Evolutionary conservation across 331 rosid species (phyloP).

Genomic region (Acacia pycnantha): DNA sequence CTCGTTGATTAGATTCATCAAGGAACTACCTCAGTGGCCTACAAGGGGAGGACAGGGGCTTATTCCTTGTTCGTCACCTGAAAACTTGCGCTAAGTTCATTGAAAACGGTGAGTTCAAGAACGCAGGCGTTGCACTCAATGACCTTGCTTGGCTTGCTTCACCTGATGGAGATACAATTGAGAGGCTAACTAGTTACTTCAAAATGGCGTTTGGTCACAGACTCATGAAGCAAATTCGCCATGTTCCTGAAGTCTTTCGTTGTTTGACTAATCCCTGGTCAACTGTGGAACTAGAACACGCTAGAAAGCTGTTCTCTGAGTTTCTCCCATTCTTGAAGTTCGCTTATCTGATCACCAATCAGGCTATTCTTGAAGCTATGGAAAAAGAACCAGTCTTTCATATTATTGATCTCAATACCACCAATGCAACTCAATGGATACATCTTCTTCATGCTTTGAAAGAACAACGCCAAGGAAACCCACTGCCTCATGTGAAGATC

Average conservation of each 20-base stretch:
- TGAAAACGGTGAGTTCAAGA: constrained; percentile 37
- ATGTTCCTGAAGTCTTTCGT: constrained; percentile 44
- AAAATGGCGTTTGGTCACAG: constrained; percentile 48
- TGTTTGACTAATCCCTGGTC: constrained; percentile 44
- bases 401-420: constrained; percentile 61
- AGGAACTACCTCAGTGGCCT: constrained; percentile 19
- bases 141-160: constrained; percentile 51
- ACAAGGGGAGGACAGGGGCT: constrained; percentile 41
- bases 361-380: constrained; percentile 62
- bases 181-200: constrained; percentile 58
- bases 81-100: constrained; percentile 42
- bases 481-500: constrained; percentile 47
- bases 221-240: constrained; percentile 40
- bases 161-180: constrained; percentile 61
- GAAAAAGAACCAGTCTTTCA: constrained; percentile 50
- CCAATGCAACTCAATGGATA: constrained; percentile 55
- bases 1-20: not conserved
- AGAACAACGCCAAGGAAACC: constrained; percentile 39
- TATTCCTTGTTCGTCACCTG: constrained; percentile 39
- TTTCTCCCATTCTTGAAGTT: constrained; percentile 60
- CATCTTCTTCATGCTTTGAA: constrained; percentile 47
- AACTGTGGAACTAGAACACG: constrained; percentile 37
- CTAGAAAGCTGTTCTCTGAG: constrained; percentile 48
- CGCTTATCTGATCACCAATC: constrained; percentile 50
- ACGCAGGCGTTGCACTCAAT: constrained; percentile 49